These are phyloP conservation scores for Starmerella bombi DNA, from an alignment of 805 yeast species.

Conservation along the genomic window DNA sequence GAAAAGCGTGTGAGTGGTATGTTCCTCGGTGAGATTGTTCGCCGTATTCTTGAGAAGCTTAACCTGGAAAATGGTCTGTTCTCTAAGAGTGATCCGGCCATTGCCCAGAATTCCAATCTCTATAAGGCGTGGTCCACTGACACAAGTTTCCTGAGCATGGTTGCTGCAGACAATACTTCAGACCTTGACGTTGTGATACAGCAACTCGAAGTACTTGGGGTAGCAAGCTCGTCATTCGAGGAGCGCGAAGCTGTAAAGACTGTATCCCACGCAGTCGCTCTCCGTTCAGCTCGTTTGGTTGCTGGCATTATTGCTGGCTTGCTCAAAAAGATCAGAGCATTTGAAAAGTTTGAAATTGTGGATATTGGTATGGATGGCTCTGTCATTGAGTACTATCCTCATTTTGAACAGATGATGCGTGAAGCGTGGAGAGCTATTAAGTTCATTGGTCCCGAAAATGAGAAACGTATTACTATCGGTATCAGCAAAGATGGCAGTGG, in stretches of 20 bases:
- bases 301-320: slow-evolving; percentile 86
- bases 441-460: slow-evolving; percentile 51
- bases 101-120: slow-evolving; percentile 25
- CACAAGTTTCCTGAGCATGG: slow-evolving; percentile 71
- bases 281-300: slow-evolving; percentile 79
- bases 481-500: slow-evolving; percentile 94
- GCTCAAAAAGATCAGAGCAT: slow-evolving; percentile 49
- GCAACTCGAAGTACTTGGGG: slow-evolving; percentile 44
- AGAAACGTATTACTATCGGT: slow-evolving; percentile 58
- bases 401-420: slow-evolving; percentile 65
- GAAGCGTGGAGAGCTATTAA: slow-evolving; percentile 48
- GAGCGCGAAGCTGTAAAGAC: slow-evolving; percentile 66
- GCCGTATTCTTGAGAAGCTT: slow-evolving; percentile 56
- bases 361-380: slow-evolving; percentile 96
- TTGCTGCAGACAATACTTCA: slow-evolving; percentile 74
- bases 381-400: slow-evolving; percentile 86
- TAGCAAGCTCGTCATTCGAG: slow-evolving; percentile 43
- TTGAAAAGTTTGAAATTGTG: slow-evolving; percentile 53
- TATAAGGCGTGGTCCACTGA: slow-evolving; percentile 59
- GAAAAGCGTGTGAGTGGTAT: slow-evolving; percentile 87
- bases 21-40: slow-evolving; percentile 81
- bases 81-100: slow-evolving; percentile 9
- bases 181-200: slow-evolving; percentile 31
- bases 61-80: slow-evolving; percentile 47
- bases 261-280: slow-evolving; percentile 65